A percentile compares a stretch with the other conserved stretches of the same genome.
These are phyloP conservation scores for Spathaspora gorwiae DNA, from an alignment of 805 yeast genomes.

Conservation along the genomic window DNA sequence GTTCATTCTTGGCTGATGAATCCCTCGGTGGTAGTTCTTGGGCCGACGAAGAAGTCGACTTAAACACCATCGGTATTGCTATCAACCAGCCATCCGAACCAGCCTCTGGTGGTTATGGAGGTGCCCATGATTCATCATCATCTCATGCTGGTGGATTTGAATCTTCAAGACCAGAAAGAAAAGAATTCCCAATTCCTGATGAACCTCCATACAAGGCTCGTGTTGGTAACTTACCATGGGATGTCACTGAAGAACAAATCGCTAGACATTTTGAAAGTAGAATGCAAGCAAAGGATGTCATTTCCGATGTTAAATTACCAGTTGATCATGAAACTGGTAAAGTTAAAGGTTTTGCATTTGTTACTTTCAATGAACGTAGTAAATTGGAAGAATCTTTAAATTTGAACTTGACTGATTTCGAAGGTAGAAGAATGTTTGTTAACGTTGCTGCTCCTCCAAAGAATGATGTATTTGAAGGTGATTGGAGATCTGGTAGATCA, in stretches of 20 bases:
- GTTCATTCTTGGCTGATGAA: constrained; percentile 77
- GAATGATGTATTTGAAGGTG: constrained; percentile 37
- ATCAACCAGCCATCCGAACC: constrained; percentile 10
- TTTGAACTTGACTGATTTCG: constrained; percentile 40
- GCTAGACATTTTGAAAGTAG: constrained; percentile 58
- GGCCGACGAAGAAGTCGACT: constrained; percentile 82
- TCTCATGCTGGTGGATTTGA: constrained; percentile 13
- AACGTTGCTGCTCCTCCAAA: constrained; percentile 58
- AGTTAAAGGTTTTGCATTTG: constrained; percentile 55
- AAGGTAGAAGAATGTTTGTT: constrained; percentile 49
- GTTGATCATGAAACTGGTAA: constrained; percentile 59
- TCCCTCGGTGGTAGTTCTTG: constrained; percentile 70
- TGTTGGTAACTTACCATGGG: constrained; percentile 82
- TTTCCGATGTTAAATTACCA: constrained; percentile 68
- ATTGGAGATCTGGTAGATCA: constrained; percentile 38
- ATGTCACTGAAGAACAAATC: constrained; percentile 61
- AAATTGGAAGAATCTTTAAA: constrained; percentile 48
- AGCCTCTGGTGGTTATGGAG: constrained; percentile 31
- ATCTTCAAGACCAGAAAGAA: constrained; percentile 45
- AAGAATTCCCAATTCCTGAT: constrained; percentile 83
- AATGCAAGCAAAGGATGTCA: constrained; percentile 45
- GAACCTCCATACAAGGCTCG: constrained; percentile 90
- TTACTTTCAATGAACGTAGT: constrained; percentile 44
- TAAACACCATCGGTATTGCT: constrained; percentile 52
- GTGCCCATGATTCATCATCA: constrained; percentile 6